Base-by-base conservation (phyloP, 352 stramenopile species). In the Pythium volutum region DNA sequence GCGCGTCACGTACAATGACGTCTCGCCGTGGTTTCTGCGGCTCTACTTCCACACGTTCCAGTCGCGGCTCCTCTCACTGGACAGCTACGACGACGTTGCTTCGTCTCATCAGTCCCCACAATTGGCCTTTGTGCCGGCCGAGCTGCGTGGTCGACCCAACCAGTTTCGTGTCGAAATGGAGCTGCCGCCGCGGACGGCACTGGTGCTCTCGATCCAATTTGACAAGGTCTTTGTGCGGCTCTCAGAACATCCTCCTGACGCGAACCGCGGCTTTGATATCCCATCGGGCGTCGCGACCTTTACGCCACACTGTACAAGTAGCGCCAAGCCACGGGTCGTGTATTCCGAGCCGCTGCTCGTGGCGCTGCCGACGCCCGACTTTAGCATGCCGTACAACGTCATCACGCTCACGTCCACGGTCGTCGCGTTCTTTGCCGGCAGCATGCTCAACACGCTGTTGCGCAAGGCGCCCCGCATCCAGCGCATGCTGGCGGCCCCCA, bases 321-420 rank as follows among this genome's bases (percentile, higher is more conserved):
- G 23, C 26, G 0, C 14, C 46, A 12, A 76, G 72, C 59, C 74
- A 8, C 70, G 60, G 18, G 81, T 79, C 20, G 56, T 88, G 36
- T 95, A 87, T 67, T 89, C 84, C 2, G 87, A 95, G 57, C 80
- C 84, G 48, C 73, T 96, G 55, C 75, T 95, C 1, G 80, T 96
- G 22, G 75, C 76, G 36, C 67, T 96, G 53, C 87, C 88, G 18
- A 92, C 84, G 31, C 88, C 88, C 15, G 88, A 96, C 68, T 95
- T 96, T 57, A 95, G 84, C 59, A 96, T 96, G 87, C 87, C 87
- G 55, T 96, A 93, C 71, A 96, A 96, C 51, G 87, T 96, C 14
- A 96, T 96, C 62, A 93, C 81, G 29, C 86, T 96, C 74, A 95
- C 87, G 18, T 94, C 83, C 38, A 95, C 88, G n/a, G 77, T 96